Evolutionary conservation across 768 basidiomycete species (phyloP), one percentile per base, ranked within the genome.

Genomic region (Mrakia blollopis): DNA sequence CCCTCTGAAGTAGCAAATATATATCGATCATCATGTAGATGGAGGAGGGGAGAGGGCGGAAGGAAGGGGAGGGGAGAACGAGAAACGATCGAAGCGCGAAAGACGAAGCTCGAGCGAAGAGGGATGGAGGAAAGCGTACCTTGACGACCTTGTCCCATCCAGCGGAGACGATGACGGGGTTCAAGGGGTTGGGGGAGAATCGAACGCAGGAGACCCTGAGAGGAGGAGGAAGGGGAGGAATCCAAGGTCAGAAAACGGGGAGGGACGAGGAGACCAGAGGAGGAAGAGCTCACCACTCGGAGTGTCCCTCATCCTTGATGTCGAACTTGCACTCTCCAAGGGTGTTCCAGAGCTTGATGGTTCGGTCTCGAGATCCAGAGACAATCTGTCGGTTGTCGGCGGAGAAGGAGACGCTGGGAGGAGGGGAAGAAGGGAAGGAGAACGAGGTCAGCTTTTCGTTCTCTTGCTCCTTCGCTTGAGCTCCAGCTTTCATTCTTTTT

Each of bases 131-230:
- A 62, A 72, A 21, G 83, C 90, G 86, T 80, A 96, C 97, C 90
- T 99, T 99, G 84, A 99, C 97, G 79, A 98, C 94, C 88, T 98
- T 98, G 88, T 99, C 97, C 97, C 97, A 99, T 82, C 97, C 97
- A 82, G 91, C 92, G 78, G 97, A 98, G 77, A 99, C 97, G 82
- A 98, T 98, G 83, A 98, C 96, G 76, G 97, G 94, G 88, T 95
- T 98, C 86, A 89, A 82, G 80, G 95, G 90, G 84, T 98, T 98
- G 73, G 97, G 97, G 86, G 94, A 96, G 88, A 99, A 99, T 84
- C 96, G 92, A 61, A 99, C 97, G 85, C 96, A 98, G 60, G 96
- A 98, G 76, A 99, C 96, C 65, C 57, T 57, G 8, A 28, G 10
- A 57, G 28, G 28, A 57, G 28, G 25, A 57, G 25, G 9, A 28